phyloP scores from a whole-genome alignment of 129 eudicot species.

The Erigeron canadensis region DNA sequence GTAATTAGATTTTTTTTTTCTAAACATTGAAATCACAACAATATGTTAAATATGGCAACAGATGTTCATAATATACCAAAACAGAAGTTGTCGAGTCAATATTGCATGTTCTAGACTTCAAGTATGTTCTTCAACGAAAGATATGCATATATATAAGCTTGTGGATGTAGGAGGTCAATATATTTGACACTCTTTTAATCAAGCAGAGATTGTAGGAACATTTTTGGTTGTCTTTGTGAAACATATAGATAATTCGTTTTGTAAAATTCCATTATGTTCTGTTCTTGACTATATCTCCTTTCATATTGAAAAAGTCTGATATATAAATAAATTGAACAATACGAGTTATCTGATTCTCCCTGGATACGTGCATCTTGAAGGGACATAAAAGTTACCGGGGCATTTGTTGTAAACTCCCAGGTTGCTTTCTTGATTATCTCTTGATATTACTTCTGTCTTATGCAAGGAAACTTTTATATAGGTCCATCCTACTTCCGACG shows the following conservation, averaged over 20 bases:
- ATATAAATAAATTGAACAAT: neutral
- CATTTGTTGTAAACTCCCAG: conserved; percentile 2
- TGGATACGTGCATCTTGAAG: conserved; percentile 17
- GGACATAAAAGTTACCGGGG: conserved; percentile 6
- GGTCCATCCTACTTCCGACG: conserved; percentile 54
- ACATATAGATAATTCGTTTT: neutral
- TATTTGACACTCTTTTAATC: neutral
- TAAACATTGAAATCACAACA: neutral
- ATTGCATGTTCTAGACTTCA: neutral
- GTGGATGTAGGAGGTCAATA: conserved; percentile 6
- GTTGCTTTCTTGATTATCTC: conserved; percentile 29
- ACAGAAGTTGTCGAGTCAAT: neutral
- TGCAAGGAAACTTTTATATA: conserved; percentile 43
- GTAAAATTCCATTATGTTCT: conserved; percentile 5
- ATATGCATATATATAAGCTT: neutral
- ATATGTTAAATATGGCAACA: neutral
- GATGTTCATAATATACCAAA: neutral
- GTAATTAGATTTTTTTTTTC: too few species aligned
- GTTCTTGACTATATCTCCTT: neutral
- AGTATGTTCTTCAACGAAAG: neutral
- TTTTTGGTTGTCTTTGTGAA: conserved; percentile 3
- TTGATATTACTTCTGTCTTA: conserved; percentile 37
- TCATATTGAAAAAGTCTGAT: neutral
- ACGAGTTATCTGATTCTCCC: neutral
- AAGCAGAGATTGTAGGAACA: neutral